These are phyloP conservation scores for Phytophthora hibernalis DNA, from an alignment of 352 stramenopile genomes.

Conservation along the genomic window DNA sequence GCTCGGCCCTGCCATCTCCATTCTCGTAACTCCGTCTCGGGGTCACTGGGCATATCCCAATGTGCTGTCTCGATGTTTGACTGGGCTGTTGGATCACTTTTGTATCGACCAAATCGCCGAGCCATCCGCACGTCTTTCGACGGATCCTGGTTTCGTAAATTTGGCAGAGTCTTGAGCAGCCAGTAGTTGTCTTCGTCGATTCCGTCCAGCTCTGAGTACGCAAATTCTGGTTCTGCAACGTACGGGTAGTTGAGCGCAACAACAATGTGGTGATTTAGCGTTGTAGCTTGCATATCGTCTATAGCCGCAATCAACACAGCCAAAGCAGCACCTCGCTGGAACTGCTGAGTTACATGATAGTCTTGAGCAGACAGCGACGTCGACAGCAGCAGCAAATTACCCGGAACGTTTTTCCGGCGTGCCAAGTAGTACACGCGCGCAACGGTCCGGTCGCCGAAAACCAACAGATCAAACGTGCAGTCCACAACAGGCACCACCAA, in stretches of 20 bases:
- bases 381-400: conserved; percentile 33
- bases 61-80: conserved; percentile 44
- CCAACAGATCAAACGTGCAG: conserved; percentile 36
- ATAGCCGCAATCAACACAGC: conserved; percentile 32
- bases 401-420: conserved; percentile 19
- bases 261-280: conserved; percentile 31
- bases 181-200: conserved; percentile 29
- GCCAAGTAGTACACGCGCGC: conserved; percentile 39
- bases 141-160: conserved; percentile 22
- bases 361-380: conserved; percentile 36
- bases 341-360: conserved; percentile 30
- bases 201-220: conserved; percentile 23
- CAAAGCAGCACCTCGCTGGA: conserved; percentile 21
- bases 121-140: conserved; percentile 33
- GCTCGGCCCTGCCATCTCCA: conserved; percentile 36
- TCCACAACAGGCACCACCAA: conserved; percentile 51
- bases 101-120: conserved; percentile 43
- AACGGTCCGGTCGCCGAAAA: conserved; percentile 16
- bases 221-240: conserved; percentile 24
- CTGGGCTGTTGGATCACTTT: conserved; percentile 36
- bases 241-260: conserved; percentile 41
- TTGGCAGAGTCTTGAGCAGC: conserved; percentile 23
- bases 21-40: conserved; percentile 18
- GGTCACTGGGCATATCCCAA: conserved; percentile 33
- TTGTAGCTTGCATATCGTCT: conserved; percentile 20